Conservation (phyloP, 2,329 filamentous ascomycete species). For the Dendryphion nanum region DNA sequence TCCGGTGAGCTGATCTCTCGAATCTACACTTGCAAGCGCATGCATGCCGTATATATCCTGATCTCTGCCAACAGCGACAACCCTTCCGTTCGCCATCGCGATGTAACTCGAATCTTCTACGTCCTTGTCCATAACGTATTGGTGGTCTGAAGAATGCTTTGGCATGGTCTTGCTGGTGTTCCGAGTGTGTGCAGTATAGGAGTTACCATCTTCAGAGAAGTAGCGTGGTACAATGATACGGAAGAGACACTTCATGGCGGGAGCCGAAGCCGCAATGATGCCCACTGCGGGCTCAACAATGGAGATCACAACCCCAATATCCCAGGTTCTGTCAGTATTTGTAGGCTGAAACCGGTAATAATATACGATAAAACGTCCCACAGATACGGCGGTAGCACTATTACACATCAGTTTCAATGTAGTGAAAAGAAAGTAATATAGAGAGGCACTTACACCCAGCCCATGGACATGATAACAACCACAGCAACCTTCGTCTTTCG, state of each 20-base stretch:
- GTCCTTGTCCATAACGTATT: constrained; percentile 6
- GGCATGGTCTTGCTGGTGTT: not conserved
- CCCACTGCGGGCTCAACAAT: constrained; percentile 44
- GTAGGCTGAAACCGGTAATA: constrained; percentile 37
- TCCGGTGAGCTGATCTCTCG: constrained; percentile 10
- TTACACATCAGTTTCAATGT: constrained; percentile 1
- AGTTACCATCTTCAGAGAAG: constrained; percentile 19
- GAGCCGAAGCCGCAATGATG: constrained; percentile 55
- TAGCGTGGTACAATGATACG: constrained; percentile 30
- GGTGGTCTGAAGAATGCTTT: constrained; percentile 5
- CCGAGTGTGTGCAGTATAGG: constrained; percentile 9
- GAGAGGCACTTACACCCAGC: constrained; percentile 28
- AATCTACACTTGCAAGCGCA: constrained; percentile 14
- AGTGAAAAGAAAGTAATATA: not conserved
- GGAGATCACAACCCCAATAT: constrained; percentile 39
- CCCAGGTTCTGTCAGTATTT: constrained; percentile 30
- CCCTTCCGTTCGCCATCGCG: constrained; percentile 4
- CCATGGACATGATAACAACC: constrained; percentile 33
- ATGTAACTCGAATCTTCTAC: constrained; percentile 1
- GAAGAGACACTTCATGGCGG: constrained; percentile 51
- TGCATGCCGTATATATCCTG: constrained; percentile 17
- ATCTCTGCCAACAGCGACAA: constrained; percentile 4
- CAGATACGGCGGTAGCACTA: constrained; percentile 32
- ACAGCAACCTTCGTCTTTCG: constrained; percentile 34
- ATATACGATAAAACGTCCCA: constrained; percentile 42